Evolutionary conservation across 305 asterid species (phyloP).

Genomic region (Fraxinus greggii): DNA sequence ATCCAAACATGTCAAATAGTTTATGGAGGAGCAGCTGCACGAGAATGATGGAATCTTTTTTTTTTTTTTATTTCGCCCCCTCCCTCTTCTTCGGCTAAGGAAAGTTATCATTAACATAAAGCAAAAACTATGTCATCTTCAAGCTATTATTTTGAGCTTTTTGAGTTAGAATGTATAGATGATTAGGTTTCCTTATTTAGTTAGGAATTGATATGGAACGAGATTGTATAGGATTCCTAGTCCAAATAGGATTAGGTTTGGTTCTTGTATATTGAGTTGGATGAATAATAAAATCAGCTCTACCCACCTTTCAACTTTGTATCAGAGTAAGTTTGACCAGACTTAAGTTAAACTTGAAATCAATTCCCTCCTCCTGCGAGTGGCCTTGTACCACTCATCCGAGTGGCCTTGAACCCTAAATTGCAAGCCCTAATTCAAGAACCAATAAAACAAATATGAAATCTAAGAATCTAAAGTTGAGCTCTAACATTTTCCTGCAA

Average conservation of each 20-base stretch:
- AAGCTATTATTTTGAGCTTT: background rate
- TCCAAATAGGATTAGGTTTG: background rate
- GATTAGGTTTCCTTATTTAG: background rate
- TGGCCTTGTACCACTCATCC: background rate
- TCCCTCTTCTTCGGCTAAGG: background rate
- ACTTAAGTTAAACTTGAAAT: background rate
- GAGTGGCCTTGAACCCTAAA: background rate
- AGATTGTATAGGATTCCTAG: background rate
- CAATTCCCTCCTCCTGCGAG: background rate
- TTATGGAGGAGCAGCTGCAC: background rate
- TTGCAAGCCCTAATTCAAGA: background rate
- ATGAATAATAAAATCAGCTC: background rate
- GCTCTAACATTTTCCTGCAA: background rate
- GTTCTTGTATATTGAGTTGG: background rate
- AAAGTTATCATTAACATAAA: background rate
- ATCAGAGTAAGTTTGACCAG: background rate
- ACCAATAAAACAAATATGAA: background rate
- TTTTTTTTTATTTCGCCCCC: too few species aligned
- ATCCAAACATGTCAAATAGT: background rate
- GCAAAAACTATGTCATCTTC: background rate
- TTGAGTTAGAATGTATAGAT: background rate
- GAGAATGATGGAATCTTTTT: conserved; percentile 5
- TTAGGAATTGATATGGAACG: background rate
- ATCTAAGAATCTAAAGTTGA: background rate
- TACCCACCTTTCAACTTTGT: background rate